Percentiles rank a stretch among this genome's conserved stretches.
phyloP scores from a whole-genome alignment of 2,329 filamentous ascomycete species.

The Leptographium lundbergii region DNA sequence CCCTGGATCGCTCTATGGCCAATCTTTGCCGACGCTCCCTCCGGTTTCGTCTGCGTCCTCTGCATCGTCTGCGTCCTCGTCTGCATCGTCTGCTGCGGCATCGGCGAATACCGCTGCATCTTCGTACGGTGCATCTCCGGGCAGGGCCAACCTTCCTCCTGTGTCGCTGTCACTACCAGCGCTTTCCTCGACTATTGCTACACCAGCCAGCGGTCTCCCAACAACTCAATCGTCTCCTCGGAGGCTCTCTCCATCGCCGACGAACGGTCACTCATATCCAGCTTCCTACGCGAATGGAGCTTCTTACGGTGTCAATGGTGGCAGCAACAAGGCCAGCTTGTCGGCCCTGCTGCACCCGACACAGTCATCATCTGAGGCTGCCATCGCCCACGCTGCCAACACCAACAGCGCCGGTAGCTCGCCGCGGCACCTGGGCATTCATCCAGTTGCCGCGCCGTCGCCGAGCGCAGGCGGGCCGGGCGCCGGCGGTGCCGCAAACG shows the following conservation, averaged over 20 bases:
- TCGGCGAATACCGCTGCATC: neutral
- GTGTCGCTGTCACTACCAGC: slow-evolving; percentile 5
- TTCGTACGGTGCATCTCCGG: slow-evolving; percentile 6
- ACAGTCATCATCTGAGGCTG: slow-evolving; percentile 30
- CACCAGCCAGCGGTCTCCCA: neutral
- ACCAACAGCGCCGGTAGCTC: slow-evolving; percentile 34
- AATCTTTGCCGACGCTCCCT: slow-evolving; percentile 6
- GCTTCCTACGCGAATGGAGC: slow-evolving; percentile 14
- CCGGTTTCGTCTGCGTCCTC: slow-evolving; percentile 4
- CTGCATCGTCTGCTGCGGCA: neutral
- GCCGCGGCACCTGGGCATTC: slow-evolving; percentile 23
- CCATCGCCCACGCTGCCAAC: slow-evolving; percentile 22
- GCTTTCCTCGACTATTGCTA: neutral
- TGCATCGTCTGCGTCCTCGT: neutral
- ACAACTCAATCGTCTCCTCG: slow-evolving; percentile 6
- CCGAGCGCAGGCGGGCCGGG: neutral
- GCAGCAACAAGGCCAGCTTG: slow-evolving; percentile 30
- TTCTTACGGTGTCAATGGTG: slow-evolving; percentile 1
- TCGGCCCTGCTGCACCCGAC: slow-evolving; percentile 38
- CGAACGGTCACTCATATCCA: slow-evolving; percentile 31
- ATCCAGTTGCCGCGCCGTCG: neutral
- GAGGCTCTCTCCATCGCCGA: slow-evolving; percentile 2
- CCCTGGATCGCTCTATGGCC: slow-evolving; percentile 8
- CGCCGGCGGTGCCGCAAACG: neutral
- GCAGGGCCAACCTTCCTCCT: slow-evolving; percentile 5